Conservation (phyloP, 2,329 filamentous ascomycete species). For the Rachicladosporium sp. region DNA sequence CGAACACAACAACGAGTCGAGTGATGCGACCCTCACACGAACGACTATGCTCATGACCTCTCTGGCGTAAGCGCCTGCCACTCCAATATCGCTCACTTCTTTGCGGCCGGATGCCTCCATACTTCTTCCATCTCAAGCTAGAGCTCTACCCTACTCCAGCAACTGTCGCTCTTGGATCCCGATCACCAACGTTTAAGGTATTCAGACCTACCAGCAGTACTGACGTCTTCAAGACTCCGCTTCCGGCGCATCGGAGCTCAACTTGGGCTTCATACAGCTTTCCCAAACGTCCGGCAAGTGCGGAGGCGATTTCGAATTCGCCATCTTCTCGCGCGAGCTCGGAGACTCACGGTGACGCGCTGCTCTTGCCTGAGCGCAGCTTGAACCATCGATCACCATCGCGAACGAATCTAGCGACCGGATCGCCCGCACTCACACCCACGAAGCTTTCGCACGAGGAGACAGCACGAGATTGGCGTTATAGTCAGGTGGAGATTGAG, state of each 20-base stretch:
- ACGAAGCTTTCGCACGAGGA: slow-evolving; percentile 32
- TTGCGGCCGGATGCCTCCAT: slow-evolving; percentile 25
- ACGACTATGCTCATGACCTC: too few species aligned
- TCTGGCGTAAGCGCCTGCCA: too few species aligned
- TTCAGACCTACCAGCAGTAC: slow-evolving; percentile 29
- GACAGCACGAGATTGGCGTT: slow-evolving; percentile 61
- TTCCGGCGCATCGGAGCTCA: slow-evolving; percentile 31
- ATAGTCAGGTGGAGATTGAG: slow-evolving; percentile 65
- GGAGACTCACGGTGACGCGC: slow-evolving; percentile 23
- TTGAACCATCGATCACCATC: slow-evolving; percentile 20
- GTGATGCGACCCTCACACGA: too few species aligned
- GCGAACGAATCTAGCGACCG: too few species aligned
- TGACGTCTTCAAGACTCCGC: slow-evolving; percentile 33
- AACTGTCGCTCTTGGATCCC: slow-evolving; percentile 2
- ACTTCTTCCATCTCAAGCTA: slow-evolving; percentile 51
- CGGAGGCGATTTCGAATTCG: slow-evolving; percentile 1
- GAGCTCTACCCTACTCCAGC: slow-evolving; percentile 40
- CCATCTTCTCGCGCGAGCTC: slow-evolving; percentile 5
- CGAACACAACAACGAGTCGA: too few species aligned
- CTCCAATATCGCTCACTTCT: background rate
- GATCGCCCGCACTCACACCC: slow-evolving; percentile 20
- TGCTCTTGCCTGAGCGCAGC: slow-evolving; percentile 23
- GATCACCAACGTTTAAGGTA: slow-evolving; percentile 7
- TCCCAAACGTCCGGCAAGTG: slow-evolving; percentile 3
- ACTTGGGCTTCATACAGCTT: slow-evolving; percentile 23